Evolutionary conservation across 2,329 filamentous ascomycete species (phyloP).

Genomic region (Cladorrhinum sp.): DNA sequence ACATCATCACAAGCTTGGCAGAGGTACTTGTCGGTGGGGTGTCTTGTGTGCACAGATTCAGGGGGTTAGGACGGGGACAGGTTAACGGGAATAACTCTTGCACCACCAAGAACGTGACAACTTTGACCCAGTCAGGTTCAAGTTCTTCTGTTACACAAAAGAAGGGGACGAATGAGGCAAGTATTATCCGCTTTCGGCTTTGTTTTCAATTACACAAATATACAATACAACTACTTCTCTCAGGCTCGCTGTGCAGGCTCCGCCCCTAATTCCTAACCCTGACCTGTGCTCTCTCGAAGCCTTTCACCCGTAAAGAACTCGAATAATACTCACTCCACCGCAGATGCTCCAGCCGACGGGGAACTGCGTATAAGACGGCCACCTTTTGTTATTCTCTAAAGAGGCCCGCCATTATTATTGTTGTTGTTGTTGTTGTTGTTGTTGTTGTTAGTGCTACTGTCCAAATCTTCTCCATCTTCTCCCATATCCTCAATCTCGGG

Average conservation of each 20-base stretch:
- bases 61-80: not conserved
- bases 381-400: not conserved
- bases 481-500: slow-evolving; percentile 43
- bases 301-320: too few relatives aligned
- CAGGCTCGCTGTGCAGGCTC: not conserved
- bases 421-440: not conserved
- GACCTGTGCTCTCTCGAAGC: not conserved
- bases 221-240: not conserved
- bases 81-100: not conserved
- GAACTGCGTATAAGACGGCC: too few relatives aligned
- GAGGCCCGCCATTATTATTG: not conserved
- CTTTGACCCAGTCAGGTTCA: too few relatives aligned
- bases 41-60: not conserved
- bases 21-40: not conserved
- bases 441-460: not conserved
- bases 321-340: too few relatives aligned
- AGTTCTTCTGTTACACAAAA: too few relatives aligned
- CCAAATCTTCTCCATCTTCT: slow-evolving; percentile 29
- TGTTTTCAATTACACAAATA: not conserved
- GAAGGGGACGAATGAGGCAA: too few relatives aligned
- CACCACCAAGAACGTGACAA: too few relatives aligned
- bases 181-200: too few relatives aligned
- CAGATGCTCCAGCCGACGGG: not conserved
- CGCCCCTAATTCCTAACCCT: not conserved
- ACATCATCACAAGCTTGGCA: not conserved